Evolutionary conservation across 257 asterid genomes (phyloP).

Genomic region (Solanum piurae): DNA sequence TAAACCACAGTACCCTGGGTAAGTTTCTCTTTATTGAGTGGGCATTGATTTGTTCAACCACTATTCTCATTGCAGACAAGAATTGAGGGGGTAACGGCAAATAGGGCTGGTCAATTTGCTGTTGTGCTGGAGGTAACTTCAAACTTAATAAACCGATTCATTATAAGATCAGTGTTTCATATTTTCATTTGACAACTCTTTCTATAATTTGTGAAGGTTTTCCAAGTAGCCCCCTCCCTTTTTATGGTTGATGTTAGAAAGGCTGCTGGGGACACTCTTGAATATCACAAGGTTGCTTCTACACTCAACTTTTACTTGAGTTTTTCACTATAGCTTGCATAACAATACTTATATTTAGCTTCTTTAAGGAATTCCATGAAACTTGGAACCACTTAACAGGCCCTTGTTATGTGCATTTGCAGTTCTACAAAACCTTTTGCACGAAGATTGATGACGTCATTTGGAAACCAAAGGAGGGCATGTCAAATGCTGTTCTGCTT

Average conservation of each 20-base stretch:
- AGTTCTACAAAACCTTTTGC: conserved; percentile 86
- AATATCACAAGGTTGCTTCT: conserved; percentile 71
- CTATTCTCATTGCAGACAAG: conserved; percentile 53
- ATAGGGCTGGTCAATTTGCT: conserved; percentile 62
- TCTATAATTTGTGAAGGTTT: conserved; percentile 35
- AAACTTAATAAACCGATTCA: not conserved
- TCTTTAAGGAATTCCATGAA: not conserved
- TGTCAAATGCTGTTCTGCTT: conserved; percentile 25
- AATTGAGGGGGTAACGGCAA: conserved; percentile 71
- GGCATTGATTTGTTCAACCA: not conserved
- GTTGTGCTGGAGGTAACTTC: conserved; percentile 78
- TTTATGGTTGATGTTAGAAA: conserved; percentile 94
- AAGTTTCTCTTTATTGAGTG: not conserved
- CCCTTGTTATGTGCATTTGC: conserved; percentile 11
- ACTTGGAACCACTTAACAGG: not conserved
- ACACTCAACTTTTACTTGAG: not conserved
- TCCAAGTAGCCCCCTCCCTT: conserved; percentile 82
- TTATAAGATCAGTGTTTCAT: not conserved
- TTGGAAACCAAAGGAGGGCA: conserved; percentile 65
- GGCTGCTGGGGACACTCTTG: conserved; percentile 96
- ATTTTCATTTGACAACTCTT: not conserved
- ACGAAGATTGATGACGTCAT: conserved; percentile 37
- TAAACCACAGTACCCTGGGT: not conserved
- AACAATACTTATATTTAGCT: not conserved
- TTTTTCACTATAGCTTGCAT: not conserved